Evolutionary conservation across 1,284 basidiomycete species (phyloP), one percentile per base, ranked within the genome.

Genomic region (Cryptococcus maquisensis): DNA sequence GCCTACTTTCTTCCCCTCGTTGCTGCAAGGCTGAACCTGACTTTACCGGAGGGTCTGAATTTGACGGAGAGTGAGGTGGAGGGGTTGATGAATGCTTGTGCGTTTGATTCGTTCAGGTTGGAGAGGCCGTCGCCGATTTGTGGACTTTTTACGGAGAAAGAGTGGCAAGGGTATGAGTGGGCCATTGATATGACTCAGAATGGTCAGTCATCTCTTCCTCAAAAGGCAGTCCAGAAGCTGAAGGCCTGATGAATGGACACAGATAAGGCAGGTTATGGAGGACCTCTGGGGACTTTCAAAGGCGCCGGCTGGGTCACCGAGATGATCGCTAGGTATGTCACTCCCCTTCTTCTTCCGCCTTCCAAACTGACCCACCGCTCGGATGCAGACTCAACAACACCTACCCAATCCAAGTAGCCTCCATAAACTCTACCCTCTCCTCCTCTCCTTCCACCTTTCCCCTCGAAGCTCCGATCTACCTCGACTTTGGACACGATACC

Each of bases 381-480:
- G n/a, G n/a, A n/a, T n/a, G 7, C 9, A 48, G 47, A 23, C 36
- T 48, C 26, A 48, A 48, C 36, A 16, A 37, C 35, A 48, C 47
- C 26, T 23, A 16, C 36, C 47, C 47, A 15, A 26, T 20, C 18
- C 47, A 35, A 37, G 36, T 48, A 9, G 47, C 18, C 47, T 48
- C 47, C 37, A 53, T 56, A 35, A 60, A 62, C 45, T 44, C 53
- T 15, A 57, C 50, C 28, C 47, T 53, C n/a, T 45, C 45, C 37
- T 45, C 47, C 1, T 48, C 46, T 16, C 13, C 36, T 3, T 28
- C 28, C 8, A 49, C 57, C 24, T 59, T 62, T 49, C 57, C 58
- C 5, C 52, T 59, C 39, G 52, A 55, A 46, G 42, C 36, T 43
- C 32, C 46, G 13, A 35, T 54, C 24, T 56, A 49, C 26, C 21